Percentiles rank a stretch among this genome's conserved stretches.
phyloP scores from a whole-genome alignment of 106 monocot species.

The Dendrobium catenatum region DNA sequence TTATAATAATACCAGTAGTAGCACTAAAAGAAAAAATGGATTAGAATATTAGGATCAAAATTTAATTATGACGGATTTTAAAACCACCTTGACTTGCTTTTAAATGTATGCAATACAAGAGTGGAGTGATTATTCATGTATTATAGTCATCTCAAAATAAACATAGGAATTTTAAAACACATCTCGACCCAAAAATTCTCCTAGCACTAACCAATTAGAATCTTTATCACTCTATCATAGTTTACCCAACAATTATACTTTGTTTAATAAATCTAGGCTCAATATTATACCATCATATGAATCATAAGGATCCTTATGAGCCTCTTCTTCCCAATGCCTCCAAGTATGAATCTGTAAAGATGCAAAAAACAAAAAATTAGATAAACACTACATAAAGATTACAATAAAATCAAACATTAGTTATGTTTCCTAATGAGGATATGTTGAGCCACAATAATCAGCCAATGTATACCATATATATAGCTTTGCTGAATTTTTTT shows the following conservation, averaged over 20 bases:
- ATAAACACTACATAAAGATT: background rate
- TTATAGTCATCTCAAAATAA: too few relatives aligned
- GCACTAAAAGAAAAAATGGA: background rate
- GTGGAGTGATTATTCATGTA: too few relatives aligned
- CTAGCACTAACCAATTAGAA: background rate
- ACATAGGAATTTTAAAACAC: too few relatives aligned
- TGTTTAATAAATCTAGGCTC: background rate
- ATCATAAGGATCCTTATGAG: constrained; percentile 56
- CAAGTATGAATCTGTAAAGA: constrained; percentile 84
- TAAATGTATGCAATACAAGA: too few relatives aligned
- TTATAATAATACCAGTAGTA: background rate
- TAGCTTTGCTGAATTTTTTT: background rate
- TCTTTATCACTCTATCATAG: background rate
- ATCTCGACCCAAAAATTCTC: too few relatives aligned
- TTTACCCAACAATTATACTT: background rate
- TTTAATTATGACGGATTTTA: too few relatives aligned
- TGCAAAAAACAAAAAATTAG: background rate
- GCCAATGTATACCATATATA: background rate
- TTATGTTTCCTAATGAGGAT: background rate
- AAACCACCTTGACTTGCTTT: too few relatives aligned
- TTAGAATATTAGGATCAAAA: too few relatives aligned
- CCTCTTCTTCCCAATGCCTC: constrained; percentile 97
- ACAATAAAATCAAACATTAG: background rate
- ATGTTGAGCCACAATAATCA: background rate
- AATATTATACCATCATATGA: constrained; percentile 46